Evolutionary conservation across 176 grass and related monocot genomes (phyloP).

Genomic region (Triticum monococcum): DNA sequence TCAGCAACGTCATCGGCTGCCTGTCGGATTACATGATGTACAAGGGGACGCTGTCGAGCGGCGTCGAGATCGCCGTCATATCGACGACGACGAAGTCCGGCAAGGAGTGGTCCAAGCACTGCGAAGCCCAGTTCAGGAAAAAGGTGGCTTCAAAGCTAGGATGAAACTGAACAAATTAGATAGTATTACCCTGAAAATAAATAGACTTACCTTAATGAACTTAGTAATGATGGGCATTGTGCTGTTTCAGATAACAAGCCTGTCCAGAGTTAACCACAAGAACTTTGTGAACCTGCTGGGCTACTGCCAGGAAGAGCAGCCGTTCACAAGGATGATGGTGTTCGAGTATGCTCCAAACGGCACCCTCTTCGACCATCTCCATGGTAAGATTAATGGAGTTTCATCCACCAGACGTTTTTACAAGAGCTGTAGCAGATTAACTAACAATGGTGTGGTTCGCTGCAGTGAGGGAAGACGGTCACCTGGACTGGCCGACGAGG

Average conservation of each 20-base stretch:
- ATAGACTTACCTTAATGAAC: too few species aligned
- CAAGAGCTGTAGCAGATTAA: background rate
- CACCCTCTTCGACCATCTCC: conserved; percentile 89
- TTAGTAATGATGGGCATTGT: background rate
- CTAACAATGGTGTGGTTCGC: background rate
- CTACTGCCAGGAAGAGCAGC: conserved; percentile 75
- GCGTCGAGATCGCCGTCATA: conserved; percentile 89
- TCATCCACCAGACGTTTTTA: background rate
- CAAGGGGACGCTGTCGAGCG: conserved; percentile 74
- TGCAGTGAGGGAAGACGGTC: conserved; percentile 72
- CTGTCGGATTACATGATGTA: conserved; percentile 65
- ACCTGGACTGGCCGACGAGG: conserved; percentile 71
- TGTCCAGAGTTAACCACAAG: conserved; percentile 89
- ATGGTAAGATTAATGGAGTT: conserved; percentile 36
- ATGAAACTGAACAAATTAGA: background rate
- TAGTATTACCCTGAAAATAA: too few species aligned
- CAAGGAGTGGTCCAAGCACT: conserved; percentile 72
- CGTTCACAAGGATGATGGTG: conserved; percentile 97
- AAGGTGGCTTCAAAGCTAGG: conserved; percentile 42
- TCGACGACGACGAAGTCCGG: conserved; percentile 47
- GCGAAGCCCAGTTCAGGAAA: conserved; percentile 74
- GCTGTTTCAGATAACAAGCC: conserved; percentile 56
- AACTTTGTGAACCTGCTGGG: conserved; percentile 93
- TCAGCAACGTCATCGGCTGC: conserved; percentile 81
- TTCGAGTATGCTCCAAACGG: conserved; percentile 96